Evolutionary conservation across 164 flowering plant species (phyloP), one percentile per base, ranked within the genome.

Genomic region (Echeveria elegans): DNA sequence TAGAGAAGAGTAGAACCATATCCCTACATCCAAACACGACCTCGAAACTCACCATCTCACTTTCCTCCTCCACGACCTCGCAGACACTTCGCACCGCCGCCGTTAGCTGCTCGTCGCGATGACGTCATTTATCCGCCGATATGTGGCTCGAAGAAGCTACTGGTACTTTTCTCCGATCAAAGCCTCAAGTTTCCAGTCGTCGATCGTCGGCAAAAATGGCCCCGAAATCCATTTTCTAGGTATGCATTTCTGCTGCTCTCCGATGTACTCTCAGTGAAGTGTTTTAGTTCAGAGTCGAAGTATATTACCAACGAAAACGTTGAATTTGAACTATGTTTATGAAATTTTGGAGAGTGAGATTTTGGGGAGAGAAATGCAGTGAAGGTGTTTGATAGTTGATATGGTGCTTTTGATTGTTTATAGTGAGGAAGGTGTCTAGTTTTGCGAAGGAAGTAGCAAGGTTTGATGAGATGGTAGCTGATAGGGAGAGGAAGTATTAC

Each of bases 401-500:
- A 6, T 36, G 7, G 21, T 63, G 28, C 1, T n/a, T 63, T 37
- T 12, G 19, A 11, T 34, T 6, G 9, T 30, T 28, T 40, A 32
- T 32, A 67, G 69, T 26, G 63, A 56, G 69, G 41, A 34, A 31
- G 52, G 45, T 67, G 23, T 12, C 52, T 34, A 36, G 47, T 56
- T 21, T 38, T 53, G 63, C 48, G 18, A 7, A 34, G 14, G 36
- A 66, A 50, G 69, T 66, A 10, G 60, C 69, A 12, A 24, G 45
- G 14, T 67, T 67, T 67, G 36, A 52, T 67, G 69, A 67, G 18
- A 67, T 52, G 69, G 69, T 67, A 29, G 58, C 50, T 5, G 48
- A 23, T 24, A 36, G 15, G n/a, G 21, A 67, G 63, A 59, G 64
- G 26, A 92, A 84, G 75, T 92, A 88, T 76, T 89, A 85, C 80